Evolutionary conservation across 176 grass and related monocot genomes (phyloP).

Genomic region (Pontederia paniculata): DNA sequence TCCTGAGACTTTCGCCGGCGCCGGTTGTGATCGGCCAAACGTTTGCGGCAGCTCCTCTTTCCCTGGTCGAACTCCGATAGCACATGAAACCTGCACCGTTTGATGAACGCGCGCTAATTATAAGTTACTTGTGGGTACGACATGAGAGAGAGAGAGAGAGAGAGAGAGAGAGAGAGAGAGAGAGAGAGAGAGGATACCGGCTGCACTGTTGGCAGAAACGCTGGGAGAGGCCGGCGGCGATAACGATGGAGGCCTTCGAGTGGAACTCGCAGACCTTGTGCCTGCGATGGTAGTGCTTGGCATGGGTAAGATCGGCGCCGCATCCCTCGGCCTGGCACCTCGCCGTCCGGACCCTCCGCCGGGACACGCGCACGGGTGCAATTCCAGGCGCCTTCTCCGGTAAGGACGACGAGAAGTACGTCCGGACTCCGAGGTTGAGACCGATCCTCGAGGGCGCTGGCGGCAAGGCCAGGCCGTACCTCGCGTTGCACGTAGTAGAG

Average conservation of each 20-base stretch:
- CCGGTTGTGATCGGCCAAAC: slow-evolving; percentile 7
- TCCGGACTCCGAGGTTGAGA: slow-evolving; percentile 12
- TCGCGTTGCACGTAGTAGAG: neutral
- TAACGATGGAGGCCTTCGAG: slow-evolving; percentile 9
- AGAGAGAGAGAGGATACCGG: neutral
- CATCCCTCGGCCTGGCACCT: slow-evolving; percentile 15
- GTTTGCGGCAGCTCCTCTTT: slow-evolving; percentile 5
- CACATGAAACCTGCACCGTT: neutral
- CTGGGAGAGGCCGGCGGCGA: slow-evolving; percentile 12
- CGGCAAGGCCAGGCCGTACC: neutral
- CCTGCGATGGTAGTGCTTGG: slow-evolving; percentile 20
- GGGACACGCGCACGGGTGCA: neutral
- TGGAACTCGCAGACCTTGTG: slow-evolving; percentile 21
- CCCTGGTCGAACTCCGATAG: slow-evolving; percentile 1
- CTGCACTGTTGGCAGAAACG: slow-evolving; percentile 20
- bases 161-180: neutral
- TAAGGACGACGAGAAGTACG: slow-evolving; percentile 13
- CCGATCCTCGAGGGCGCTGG: neutral
- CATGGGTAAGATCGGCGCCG: slow-evolving; percentile 9
- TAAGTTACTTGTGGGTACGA: neutral
- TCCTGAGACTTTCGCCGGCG: slow-evolving; percentile 1
- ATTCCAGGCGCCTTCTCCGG: neutral
- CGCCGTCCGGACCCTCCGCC: neutral
- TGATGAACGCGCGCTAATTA: no score
- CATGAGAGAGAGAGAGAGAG: neutral